Conservation (phyloP, 495 filamentous ascomycete species). For the Neurospora sp. region DNA sequence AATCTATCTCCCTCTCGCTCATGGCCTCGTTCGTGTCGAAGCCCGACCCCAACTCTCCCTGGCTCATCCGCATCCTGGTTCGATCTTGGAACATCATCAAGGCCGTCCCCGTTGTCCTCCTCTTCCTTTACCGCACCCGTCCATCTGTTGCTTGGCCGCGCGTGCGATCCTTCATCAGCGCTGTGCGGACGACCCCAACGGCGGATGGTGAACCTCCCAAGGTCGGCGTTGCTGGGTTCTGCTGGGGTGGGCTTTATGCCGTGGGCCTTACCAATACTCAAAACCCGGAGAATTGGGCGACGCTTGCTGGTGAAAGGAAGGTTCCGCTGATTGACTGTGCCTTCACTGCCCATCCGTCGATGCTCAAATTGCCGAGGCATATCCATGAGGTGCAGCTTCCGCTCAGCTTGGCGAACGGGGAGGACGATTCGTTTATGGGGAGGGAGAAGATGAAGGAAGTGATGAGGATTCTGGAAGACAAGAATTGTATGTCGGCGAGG, state of each 20-base stretch:
- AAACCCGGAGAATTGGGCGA: slow-evolving; percentile 6
- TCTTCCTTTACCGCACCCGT: slow-evolving; percentile 28
- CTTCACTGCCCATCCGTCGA: slow-evolving; percentile 46
- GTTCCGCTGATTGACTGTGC: slow-evolving; percentile 39
- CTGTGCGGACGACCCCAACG: slow-evolving; percentile 26
- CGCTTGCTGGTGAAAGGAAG: slow-evolving; percentile 10
- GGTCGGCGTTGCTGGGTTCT: slow-evolving; percentile 46
- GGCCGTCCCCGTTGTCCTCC: slow-evolving; percentile 13
- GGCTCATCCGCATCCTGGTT: background rate
- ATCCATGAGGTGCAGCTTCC: slow-evolving; percentile 43
- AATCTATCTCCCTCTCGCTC: slow-evolving; percentile 10
- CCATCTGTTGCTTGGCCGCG: slow-evolving; percentile 30
- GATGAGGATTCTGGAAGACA: slow-evolving; percentile 32
- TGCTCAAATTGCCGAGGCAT: slow-evolving; percentile 44
- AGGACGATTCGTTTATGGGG: slow-evolving; percentile 38
- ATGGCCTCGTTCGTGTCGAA: slow-evolving; percentile 9
- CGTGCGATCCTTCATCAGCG: slow-evolving; percentile 36
- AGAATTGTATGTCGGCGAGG: slow-evolving; percentile 13
- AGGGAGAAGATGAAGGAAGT: slow-evolving; percentile 29
- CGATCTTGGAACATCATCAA: slow-evolving; percentile 2
- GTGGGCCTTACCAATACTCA: slow-evolving; percentile 30
- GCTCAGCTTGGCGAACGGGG: slow-evolving; percentile 45
- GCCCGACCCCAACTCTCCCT: slow-evolving; percentile 4
- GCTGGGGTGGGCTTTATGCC: slow-evolving; percentile 49
- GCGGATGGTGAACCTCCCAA: slow-evolving; percentile 1